Conservation (phyloP, 192 early-diverging fungal genomes). For the Coemansia sp. region DNA sequence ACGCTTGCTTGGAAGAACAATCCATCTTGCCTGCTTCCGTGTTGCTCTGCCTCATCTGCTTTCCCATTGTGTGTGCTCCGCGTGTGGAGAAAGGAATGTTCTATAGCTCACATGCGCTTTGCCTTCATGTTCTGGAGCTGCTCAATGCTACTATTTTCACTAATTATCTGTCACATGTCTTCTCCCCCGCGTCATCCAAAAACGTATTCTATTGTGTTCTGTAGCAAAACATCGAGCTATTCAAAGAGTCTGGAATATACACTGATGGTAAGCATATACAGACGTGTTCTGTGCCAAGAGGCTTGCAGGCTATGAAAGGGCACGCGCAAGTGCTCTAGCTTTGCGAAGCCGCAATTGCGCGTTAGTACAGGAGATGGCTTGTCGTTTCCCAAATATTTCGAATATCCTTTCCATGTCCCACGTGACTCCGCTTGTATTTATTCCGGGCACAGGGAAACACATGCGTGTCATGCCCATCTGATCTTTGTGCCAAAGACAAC, state of each 20-base stretch:
- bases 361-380: neutral
- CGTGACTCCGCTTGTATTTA: slow-evolving; percentile 1
- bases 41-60: neutral
- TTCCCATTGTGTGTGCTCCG: neutral
- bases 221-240: slow-evolving; percentile 63
- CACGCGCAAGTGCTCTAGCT: too few relatives aligned
- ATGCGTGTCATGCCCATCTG: neutral
- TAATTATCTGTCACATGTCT: neutral
- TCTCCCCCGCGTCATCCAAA: neutral
- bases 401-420: neutral
- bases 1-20: neutral
- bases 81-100: neutral
- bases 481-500: neutral
- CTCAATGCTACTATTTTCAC: neutral
- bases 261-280: slow-evolving; percentile 54
- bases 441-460: slow-evolving; percentile 22
- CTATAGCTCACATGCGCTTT: neutral
- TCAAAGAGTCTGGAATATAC: slow-evolving; percentile 63
- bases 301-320: neutral
- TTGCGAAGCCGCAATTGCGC: too few relatives aligned
- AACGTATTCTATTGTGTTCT: neutral
- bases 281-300: neutral
- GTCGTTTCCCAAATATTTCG: neutral
- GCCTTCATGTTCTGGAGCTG: neutral
- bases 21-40: neutral